A percentile compares a stretch with the other conserved stretches of the same genome.
phyloP scores from a whole-genome alignment of 495 filamentous ascomycete genomes.

The Tuber microsphaerosporum region DNA sequence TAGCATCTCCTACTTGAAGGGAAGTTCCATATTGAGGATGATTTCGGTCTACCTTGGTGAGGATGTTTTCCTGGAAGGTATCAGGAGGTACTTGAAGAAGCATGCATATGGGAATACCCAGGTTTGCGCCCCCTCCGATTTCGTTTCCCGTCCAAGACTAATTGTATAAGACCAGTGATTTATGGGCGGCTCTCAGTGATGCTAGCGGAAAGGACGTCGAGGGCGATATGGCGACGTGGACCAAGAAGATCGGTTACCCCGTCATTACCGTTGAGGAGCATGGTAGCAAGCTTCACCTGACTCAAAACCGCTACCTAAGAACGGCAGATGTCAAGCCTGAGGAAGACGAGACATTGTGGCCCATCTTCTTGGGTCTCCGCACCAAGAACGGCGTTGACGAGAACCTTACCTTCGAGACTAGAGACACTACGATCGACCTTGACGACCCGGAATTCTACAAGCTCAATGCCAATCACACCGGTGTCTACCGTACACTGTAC shows the following conservation, averaged over 20 bases:
- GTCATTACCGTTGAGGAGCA: slow-evolving; percentile 59
- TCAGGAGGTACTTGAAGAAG: slow-evolving; percentile 86
- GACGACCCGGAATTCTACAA: slow-evolving; percentile 65
- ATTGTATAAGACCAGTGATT: slow-evolving; percentile 63
- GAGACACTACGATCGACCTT: slow-evolving; percentile 66
- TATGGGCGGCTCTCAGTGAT: slow-evolving; percentile 83
- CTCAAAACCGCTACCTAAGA: slow-evolving; percentile 68
- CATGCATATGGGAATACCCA: slow-evolving; percentile 78
- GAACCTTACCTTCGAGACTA: slow-evolving; percentile 58
- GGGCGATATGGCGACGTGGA: slow-evolving; percentile 71
- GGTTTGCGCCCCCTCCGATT: slow-evolving; percentile 16
- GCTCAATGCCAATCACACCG: slow-evolving; percentile 68
- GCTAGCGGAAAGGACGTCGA: slow-evolving; percentile 86
- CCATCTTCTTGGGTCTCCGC: slow-evolving; percentile 63
- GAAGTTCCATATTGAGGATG: slow-evolving; percentile 93
- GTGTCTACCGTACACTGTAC: slow-evolving; percentile 68
- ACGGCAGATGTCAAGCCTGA: slow-evolving; percentile 74
- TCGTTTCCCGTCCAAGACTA: slow-evolving; percentile 5
- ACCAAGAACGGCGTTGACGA: slow-evolving; percentile 60
- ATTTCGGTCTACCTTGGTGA: slow-evolving; percentile 92
- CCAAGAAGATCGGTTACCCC: slow-evolving; percentile 68
- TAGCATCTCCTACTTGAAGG: slow-evolving; percentile 95
- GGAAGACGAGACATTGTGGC: slow-evolving; percentile 70
- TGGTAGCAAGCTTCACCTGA: slow-evolving; percentile 56
- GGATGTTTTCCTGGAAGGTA: slow-evolving; percentile 86